Percentiles rank a stretch among this genome's conserved stretches.
These are phyloP conservation scores for Zopfia rhizophila DNA, from an alignment of 2,329 filamentous ascomycete genomes.

Conservation along the genomic window DNA sequence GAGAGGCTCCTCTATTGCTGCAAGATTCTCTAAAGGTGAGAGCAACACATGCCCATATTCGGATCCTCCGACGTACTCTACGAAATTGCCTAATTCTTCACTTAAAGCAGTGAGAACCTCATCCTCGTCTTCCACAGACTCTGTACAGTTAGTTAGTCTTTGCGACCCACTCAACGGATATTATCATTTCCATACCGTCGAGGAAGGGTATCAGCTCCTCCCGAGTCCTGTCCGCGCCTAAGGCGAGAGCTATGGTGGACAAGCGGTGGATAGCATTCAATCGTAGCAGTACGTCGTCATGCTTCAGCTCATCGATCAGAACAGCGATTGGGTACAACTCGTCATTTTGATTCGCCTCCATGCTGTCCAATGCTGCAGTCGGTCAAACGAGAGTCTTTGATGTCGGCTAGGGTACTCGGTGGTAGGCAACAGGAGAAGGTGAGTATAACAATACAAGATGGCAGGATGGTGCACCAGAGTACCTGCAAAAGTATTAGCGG, in stretches of 20 bases:
- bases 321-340: constrained; percentile 99
- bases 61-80: constrained; percentile 96
- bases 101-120: constrained; percentile 97
- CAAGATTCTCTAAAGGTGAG: constrained; percentile 96
- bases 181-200: constrained; percentile 76
- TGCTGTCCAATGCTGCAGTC: constrained; percentile 54
- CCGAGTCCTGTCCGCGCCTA: constrained; percentile 94
- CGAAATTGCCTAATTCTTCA: constrained; percentile 95
- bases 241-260: constrained; percentile 95
- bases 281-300: constrained; percentile 97
- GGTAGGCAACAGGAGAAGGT: constrained; percentile 15
- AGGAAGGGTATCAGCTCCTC: constrained; percentile 99
- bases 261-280: constrained; percentile 98
- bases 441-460: constrained; percentile 24
- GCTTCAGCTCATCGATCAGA: constrained; percentile 99
- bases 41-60: constrained; percentile 95
- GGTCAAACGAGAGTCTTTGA: constrained; percentile 29
- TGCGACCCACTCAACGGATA: neutral
- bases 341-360: constrained; percentile 95
- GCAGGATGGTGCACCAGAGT: constrained; percentile 4
- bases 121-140: constrained; percentile 98
- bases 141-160: constrained; percentile 62
- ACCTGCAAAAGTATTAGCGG: constrained; percentile 32
- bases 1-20: constrained; percentile 96
- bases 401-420: constrained; percentile 33